Evolutionary conservation across 1,284 basidiomycete genomes (phyloP), one percentile per base, ranked within the genome.

Genomic region (Puccinia hordei): DNA sequence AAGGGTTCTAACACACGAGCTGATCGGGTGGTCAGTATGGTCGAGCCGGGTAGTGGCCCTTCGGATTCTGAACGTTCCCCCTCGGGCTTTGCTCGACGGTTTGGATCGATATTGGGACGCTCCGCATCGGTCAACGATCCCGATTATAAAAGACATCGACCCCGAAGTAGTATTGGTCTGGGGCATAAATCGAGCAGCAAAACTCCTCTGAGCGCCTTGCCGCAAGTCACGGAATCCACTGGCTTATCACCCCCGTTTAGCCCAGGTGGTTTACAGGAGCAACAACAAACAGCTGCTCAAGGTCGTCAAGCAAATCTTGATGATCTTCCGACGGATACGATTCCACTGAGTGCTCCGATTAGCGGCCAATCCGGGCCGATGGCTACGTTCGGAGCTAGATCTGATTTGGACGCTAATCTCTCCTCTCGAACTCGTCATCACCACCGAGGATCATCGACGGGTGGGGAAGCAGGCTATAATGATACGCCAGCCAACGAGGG

Each of bases 131-230:
- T 74, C 82, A 8, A 82, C 82, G 15, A 84, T 83, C 27, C 83
- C 81, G 8, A 73, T 82, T 27, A 82, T 80, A 82, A 82, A 81
- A 82, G 81, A 0, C 84, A 83, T 55, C 83, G 83, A 1, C 81
- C 80, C 9, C 81, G 82, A 19, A 82, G 82, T 17, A 88, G 4
- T 90, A 91, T 86, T 88, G 92, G 33, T 90, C 91, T 8, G 90
- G 91, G 81, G 92, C 93, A 12, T 80, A 82, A 82, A 46, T 73
- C 82, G 10, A 68, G 77, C 44, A 81, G 57, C 55, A 83, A 83
- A 79, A 82, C 81, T 33, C 80, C 82, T 19, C 82, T 81, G 0
- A 81, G 82, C 13, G 81, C 83, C 10, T 75, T 84, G 0, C 84
- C 84, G 8, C 84, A 83, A 80, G 84, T 84, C n/a, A 73, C 65